These are phyloP conservation scores for Bipolaris cookei DNA, from an alignment of 2,329 filamentous ascomycete species.

Conservation along the genomic window DNA sequence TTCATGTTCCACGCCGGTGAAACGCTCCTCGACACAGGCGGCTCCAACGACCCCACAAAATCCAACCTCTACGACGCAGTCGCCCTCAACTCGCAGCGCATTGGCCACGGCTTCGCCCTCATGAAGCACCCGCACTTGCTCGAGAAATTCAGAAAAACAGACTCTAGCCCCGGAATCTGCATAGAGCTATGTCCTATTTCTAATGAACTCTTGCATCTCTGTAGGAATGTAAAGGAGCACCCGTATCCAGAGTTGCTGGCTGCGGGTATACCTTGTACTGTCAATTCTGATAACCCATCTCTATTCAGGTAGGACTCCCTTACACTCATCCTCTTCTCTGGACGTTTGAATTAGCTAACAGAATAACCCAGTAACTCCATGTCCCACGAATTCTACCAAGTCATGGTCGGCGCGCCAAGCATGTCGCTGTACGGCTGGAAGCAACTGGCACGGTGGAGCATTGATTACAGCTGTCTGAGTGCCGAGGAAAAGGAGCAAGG, in stretches of 20 bases:
- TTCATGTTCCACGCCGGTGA: constrained; percentile 81
- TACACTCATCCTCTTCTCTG: neutral
- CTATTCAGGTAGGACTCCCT: constrained; percentile 64
- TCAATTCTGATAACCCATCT: constrained; percentile 77
- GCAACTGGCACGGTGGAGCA: constrained; percentile 60
- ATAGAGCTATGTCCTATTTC: constrained; percentile 80
- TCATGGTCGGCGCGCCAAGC: constrained; percentile 70
- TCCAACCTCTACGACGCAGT: constrained; percentile 74
- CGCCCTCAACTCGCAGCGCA: constrained; percentile 69
- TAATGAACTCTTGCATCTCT: constrained; percentile 76
- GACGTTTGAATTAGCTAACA: neutral
- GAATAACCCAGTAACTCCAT: constrained; percentile 64
- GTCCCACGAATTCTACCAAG: constrained; percentile 79
- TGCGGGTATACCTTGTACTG: constrained; percentile 74
- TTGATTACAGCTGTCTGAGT: constrained; percentile 53
- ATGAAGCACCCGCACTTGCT: constrained; percentile 69
- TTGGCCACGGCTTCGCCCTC: constrained; percentile 76
- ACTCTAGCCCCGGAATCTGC: constrained; percentile 57
- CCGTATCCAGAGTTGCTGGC: constrained; percentile 71
- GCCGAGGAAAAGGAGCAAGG: constrained; percentile 50
- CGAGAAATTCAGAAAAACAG: constrained; percentile 61
- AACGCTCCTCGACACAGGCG: constrained; percentile 68
- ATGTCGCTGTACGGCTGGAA: constrained; percentile 75
- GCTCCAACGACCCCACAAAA: constrained; percentile 61
- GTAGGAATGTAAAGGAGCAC: constrained; percentile 69